These are phyloP conservation scores for Yarrowia sp. DNA, from an alignment of 805 yeast species.

Conservation along the genomic window DNA sequence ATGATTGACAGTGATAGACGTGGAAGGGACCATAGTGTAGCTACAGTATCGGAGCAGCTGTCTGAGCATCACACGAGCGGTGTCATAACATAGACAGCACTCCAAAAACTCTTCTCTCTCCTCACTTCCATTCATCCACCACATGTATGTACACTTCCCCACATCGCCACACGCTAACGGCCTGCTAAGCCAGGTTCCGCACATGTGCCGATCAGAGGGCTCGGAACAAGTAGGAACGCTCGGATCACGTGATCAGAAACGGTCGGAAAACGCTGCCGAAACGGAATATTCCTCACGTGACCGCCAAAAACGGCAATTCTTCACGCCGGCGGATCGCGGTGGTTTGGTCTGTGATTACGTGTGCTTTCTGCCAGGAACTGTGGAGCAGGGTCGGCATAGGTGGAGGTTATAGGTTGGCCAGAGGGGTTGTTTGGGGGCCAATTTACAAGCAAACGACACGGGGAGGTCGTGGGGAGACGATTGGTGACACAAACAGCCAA, in stretches of 20 bases:
- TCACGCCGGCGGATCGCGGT: slow-evolving; percentile 11
- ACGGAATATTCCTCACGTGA: not conserved
- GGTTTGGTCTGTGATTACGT: not conserved
- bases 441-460: too few relatives aligned
- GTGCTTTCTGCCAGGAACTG: not conserved
- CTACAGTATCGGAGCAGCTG: too few relatives aligned
- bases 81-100: too few relatives aligned
- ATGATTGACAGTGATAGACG: too few relatives aligned
- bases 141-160: not conserved
- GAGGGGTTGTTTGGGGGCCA: too few relatives aligned
- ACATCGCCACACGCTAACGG: not conserved
- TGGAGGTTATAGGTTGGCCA: too few relatives aligned
- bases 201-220: slow-evolving; percentile 2
- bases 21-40: too few relatives aligned
- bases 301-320: not conserved
- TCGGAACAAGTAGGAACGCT: not conserved
- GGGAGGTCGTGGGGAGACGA: too few relatives aligned
- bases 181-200: not conserved
- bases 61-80: too few relatives aligned
- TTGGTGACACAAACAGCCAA: not conserved
- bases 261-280: too few relatives aligned
- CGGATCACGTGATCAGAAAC: not conserved
- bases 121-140: not conserved
- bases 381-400: not conserved
- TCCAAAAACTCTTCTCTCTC: too few relatives aligned